Evolutionary conservation across 768 basidiomycete species (phyloP), one percentile per base, ranked within the genome.

Genomic region (Brasilioporus rufonigricans): DNA sequence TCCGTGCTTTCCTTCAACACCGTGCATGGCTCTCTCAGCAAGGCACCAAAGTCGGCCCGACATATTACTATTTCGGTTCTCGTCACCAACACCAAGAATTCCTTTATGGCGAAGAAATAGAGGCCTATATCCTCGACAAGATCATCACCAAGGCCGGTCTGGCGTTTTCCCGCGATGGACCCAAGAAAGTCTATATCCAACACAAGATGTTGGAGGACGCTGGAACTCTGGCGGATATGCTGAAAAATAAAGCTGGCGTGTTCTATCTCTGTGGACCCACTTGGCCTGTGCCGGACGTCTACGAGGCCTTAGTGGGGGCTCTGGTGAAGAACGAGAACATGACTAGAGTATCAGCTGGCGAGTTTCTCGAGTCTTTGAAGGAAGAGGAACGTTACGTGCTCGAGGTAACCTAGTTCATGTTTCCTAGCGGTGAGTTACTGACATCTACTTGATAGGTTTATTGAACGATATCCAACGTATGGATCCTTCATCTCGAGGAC

Each of bases 261-360:
- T 99, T 99, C 76, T 98, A 98, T 73, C 78, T 99, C 43, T 98
- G 97, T 70, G 96, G 96, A 26, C 97, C 96, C 35, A 98, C 96
- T 26, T 97, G 95, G 96, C 97, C 97, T n/a, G 96, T 98, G 21
- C 94, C 97, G 2, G 97, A 98, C 65, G 93, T 99, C 6, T 96
- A 91, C 65, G 89, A 96, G 71, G 91, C 97, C 0, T 78, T 99
- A 46, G 87, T 95, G 21, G 84, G 84, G 19, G 89, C 93, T 3
- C 75, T 98, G 58, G 80, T 80, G 26, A 83, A 85, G 67, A 85
- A 86, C 64, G 84, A 86, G 56, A 85, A 85, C 16, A 76, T 82
- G 67, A 79, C 83, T 13, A 73, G 77, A 43, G 78, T 81, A 52
- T 69, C 77, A 35, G 97, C 96, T 3, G 91, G 87, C 36, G 82